Base-by-base conservation (phyloP, 2,329 filamentous ascomycete genomes). In the Cladorrhinum sp. region DNA sequence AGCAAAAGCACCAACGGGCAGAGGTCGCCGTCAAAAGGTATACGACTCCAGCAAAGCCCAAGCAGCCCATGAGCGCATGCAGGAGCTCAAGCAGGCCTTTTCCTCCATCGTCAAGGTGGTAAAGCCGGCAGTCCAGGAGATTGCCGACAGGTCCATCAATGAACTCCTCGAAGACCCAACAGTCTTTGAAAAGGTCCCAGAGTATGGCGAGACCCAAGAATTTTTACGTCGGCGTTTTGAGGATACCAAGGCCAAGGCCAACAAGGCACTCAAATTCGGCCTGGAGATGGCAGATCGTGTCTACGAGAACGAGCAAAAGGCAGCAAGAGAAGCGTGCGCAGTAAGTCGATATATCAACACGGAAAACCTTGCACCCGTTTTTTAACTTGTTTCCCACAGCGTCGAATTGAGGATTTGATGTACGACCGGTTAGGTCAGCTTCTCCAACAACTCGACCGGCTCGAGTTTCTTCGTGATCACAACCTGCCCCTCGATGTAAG, bases 41-140 rank as follows among this genome's bases (percentile, higher is more conserved):
- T 85, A 84, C 68, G 75, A 78, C 62, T 79, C 82, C 64, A 74
- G 78, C 64, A 80, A 78, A 64, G 79, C 82, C 57, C 84, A 86
- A 70, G 83, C 82, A 55, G 79, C 80, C 60, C 82, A 84, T 65
- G 83, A 86, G 71, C 85, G 88, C 58, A 84, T 87, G 70, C 80
- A 87, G 66, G 82, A 88, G 67, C 78, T 91, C 67, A 88, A 88
- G 72, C 84, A 85, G 59, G 79, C 80, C 23, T 91, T 85, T 73
- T 80, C 84, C n/a, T 77, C 81, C 61, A 82, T 91, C 56, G 81
- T 85, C 61, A 82, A 84, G 66, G 79, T 82, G 28, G 74, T 89
- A 67, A 90, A 88, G 72, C 83, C 84, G 16, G 80, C 86, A 9
- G 77, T 90, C 14, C 84, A 86, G 61, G 86, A 90, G 69, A 77